Base-by-base conservation (phyloP, 495 filamentous ascomycete species). In the Thermothielavioides terrestris region DNA sequence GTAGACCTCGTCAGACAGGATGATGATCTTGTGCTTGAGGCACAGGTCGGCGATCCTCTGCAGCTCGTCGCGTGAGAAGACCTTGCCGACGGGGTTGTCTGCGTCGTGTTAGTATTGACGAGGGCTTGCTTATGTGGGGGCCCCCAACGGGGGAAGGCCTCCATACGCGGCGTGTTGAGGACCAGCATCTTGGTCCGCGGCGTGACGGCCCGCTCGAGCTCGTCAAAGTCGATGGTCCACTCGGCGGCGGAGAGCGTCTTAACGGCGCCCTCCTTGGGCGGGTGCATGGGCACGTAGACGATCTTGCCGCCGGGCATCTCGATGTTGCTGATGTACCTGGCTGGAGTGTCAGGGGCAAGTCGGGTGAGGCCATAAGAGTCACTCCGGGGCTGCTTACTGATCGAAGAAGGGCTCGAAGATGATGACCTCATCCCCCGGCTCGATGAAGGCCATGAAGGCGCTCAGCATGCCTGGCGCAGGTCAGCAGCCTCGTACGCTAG, bases 401-500 rank as follows among this genome's bases (percentile, higher is more conserved):
- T 98, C 92, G 61, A 96, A 98, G 72, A 95, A 98, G 6, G 92
- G 92, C 73, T 98, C 92, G 68, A 98, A 95, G 45, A 98, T 79
- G 35, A 98, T 95, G 42, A 96, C 94, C 66, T 98, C 92, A 59
- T 98, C 92, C 4, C 87, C 92, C 1, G 77, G 77, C 68, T 98
- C 92, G 50, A 98, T 83, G 57, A 98, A 97, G 6, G 76, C 92
- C 92, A 98, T 96, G 63, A 98, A 96, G 2, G 92, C 92, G 58
- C 84, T 88, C 32, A 98, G 77, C 85, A 95, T 96, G 28, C 81
- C 76, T 77, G 25, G 2, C 0, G 18, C 32, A 42, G 41, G 15
- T 58, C 43, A 63, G 53, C 49, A 26, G 4, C 9, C 15, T 20
- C n/a, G n/a, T n/a, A n/a, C n/a, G n/a, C n/a, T n/a, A n/a, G n/a